Conservation (phyloP, 768 basidiomycete species). For the Serendipita indica region DNA sequence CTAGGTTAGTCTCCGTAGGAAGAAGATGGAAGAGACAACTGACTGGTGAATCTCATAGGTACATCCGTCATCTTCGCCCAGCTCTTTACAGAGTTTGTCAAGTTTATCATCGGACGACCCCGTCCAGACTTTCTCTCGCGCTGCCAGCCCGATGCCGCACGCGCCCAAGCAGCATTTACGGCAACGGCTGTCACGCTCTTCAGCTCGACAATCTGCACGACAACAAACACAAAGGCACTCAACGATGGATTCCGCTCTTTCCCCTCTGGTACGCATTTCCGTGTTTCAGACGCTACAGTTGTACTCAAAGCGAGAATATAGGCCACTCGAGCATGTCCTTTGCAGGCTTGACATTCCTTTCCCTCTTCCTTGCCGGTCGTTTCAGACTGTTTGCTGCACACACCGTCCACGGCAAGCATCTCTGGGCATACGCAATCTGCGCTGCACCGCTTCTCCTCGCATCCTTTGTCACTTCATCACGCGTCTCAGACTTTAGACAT, state of each 20-base stretch:
- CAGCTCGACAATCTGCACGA: constrained; percentile 16
- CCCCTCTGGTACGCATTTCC: constrained; percentile 31
- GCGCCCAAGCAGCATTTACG: not conserved
- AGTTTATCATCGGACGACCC: constrained; percentile 26
- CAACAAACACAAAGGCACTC: constrained; percentile 29
- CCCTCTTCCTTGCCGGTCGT: constrained; percentile 40
- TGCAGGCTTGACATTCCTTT: constrained; percentile 47
- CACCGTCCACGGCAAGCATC: not conserved
- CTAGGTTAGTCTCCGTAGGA: not conserved
- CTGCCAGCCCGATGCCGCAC: constrained; percentile 40
- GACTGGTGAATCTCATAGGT: no score
- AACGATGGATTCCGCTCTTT: constrained; percentile 32
- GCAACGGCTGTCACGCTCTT: not conserved
- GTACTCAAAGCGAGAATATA: not conserved
- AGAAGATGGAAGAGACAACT: no score
- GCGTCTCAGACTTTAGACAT: constrained; percentile 1
- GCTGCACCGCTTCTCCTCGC: not conserved
- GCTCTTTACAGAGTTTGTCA: not conserved
- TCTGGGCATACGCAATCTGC: not conserved
- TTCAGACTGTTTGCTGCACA: not conserved
- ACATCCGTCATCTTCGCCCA: not conserved
- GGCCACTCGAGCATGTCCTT: constrained; percentile 52
- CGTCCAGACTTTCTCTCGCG: constrained; percentile 54
- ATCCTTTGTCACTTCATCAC: not conserved
- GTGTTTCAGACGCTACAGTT: not conserved